Base-by-base conservation (phyloP, 2,329 filamentous ascomycete genomes). In the Neonectria magnoliae region DNA sequence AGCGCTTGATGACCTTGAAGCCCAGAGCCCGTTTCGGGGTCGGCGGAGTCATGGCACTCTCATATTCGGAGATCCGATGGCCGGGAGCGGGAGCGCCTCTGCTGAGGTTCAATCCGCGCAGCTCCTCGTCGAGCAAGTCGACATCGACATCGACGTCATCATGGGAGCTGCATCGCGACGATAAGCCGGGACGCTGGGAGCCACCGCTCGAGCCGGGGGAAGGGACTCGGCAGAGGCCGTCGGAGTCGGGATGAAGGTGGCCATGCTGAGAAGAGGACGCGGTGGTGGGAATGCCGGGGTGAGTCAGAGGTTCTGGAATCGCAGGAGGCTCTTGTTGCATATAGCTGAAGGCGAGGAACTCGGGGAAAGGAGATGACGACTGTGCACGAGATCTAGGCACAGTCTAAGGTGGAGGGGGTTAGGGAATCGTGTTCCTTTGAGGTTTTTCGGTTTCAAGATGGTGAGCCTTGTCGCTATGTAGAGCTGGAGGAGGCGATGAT, bases 311-410 rank as follows among this genome's bases (percentile, higher is more conserved):
- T 80, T 81, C 76, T 78, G 81, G 79, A 83, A 75, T 80, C 77
- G 83, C 81, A 73, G 75, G 75, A 69, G 81, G 81, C 83, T 84
- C 85, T 85, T 81, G 83, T 83, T 89, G 88, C 88, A 90, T 90
- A 88, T 85, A 90, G 87, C 79, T 83, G 77, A 77, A 77, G 78
- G 75, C 70, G 73, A 69, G 72, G 75, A 72, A 77, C 68, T 72
- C 73, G 75, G 74, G 71, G 68, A 63, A 69, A 57, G 68, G 65
- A 68, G 74, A 73, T 76, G 80, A 62, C 61, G 73, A 85, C 86
- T 85, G 85, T 87, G 85, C 86, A 77, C 77, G 73, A 68, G 69
- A 63, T 72, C 67, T 75, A 76, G 79, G 85, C 86, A 88, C 86
- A 88, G 85, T 83, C 84, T 75, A 52, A 66, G 57, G 64, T 64